A percentile compares a stretch with the other conserved stretches of the same genome.
Evolutionary conservation across 805 yeast genomes (phyloP).

Genomic region (Pichia gijzeniarum): DNA sequence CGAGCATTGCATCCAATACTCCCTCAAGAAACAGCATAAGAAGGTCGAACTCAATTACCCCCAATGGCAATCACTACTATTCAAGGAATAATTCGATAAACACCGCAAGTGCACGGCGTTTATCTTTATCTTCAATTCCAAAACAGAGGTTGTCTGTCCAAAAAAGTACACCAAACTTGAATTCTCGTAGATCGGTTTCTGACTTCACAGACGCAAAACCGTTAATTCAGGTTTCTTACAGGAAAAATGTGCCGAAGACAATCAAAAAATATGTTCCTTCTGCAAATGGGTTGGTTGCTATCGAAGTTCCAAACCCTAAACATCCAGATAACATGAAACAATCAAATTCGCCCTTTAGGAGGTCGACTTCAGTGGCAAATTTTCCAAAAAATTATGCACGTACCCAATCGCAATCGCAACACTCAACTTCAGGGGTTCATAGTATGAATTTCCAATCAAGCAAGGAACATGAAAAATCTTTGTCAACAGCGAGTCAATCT

Average conservation of each 20-base stretch:
- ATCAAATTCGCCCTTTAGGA: neutral
- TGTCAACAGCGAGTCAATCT: no score
- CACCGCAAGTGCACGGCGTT: conserved; percentile 12
- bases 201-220: conserved; percentile 7
- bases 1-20: conserved; percentile 5
- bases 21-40: neutral
- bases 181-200: conserved; percentile 14
- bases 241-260: conserved; percentile 33
- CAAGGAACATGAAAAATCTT: neutral
- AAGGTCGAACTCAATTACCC: neutral
- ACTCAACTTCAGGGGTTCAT: neutral
- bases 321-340: conserved; percentile 11
- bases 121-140: conserved; percentile 8
- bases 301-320: conserved; percentile 54
- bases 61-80: neutral
- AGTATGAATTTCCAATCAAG: neutral
- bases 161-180: conserved; percentile 11
- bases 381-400: neutral
- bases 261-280: conserved; percentile 70
- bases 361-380: conserved; percentile 4
- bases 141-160: conserved; percentile 10
- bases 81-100: conserved; percentile 8
- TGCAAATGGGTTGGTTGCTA: conserved; percentile 58
- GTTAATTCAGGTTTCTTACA: no score
- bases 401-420: neutral